Evolutionary conservation across 2,329 filamentous ascomycete species (phyloP).

Genomic region (Diaporthe sp.): DNA sequence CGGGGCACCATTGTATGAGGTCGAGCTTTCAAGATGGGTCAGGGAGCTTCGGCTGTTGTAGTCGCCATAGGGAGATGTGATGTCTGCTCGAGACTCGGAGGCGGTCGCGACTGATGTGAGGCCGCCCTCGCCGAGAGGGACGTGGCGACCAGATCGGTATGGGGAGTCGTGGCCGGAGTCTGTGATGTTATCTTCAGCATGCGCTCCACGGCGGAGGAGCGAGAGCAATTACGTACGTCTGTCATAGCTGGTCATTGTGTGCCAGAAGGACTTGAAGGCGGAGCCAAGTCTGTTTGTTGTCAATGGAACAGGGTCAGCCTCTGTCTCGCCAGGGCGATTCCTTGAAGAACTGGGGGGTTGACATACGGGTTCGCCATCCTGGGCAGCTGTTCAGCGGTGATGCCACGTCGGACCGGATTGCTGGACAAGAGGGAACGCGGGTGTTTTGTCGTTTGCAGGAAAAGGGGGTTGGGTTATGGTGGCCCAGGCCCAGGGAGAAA

Average conservation of each 20-base stretch:
- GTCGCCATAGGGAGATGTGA: slow-evolving; percentile 82
- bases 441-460: slow-evolving; percentile 21
- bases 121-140: slow-evolving; percentile 77
- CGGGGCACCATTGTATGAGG: slow-evolving; percentile 70
- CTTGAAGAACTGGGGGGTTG: not conserved
- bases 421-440: slow-evolving; percentile 18
- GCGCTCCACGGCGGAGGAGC: slow-evolving; percentile 30
- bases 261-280: slow-evolving; percentile 93
- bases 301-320: slow-evolving; percentile 25
- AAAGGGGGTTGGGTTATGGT: slow-evolving; percentile 30
- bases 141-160: slow-evolving; percentile 89
- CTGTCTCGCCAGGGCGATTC: slow-evolving; percentile 8
- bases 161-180: slow-evolving; percentile 95
- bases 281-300: slow-evolving; percentile 66
- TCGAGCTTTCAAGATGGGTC: slow-evolving; percentile 62
- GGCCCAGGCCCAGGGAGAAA: slow-evolving; percentile 32
- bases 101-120: slow-evolving; percentile 91
- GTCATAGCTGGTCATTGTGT: slow-evolving; percentile 82
- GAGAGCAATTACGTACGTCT: slow-evolving; percentile 62
- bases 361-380: slow-evolving; percentile 37
- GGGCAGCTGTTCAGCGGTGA: slow-evolving; percentile 27
- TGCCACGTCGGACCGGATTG: slow-evolving; percentile 31
- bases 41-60: slow-evolving; percentile 68
- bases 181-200: slow-evolving; percentile 57
- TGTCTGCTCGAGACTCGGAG: slow-evolving; percentile 86